phyloP scores from a whole-genome alignment of 2,329 filamentous ascomycete species.

The Phaeosphaeriaceae sp. region DNA sequence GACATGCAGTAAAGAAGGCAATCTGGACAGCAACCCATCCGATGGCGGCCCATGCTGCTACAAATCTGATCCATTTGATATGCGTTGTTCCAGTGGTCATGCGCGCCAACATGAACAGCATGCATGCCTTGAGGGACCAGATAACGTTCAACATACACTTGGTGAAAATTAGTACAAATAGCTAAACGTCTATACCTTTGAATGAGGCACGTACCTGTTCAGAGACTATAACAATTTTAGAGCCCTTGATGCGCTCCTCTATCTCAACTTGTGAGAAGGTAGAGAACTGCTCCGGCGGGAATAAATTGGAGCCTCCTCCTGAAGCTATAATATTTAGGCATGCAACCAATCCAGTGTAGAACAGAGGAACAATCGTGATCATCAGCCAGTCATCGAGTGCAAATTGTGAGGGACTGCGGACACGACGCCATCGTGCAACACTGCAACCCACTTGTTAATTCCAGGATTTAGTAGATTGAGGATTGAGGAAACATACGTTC shows the following conservation, averaged over 20 bases:
- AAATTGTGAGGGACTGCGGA: constrained; percentile 24
- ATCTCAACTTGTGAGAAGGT: constrained; percentile 50
- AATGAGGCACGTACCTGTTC: constrained; percentile 46
- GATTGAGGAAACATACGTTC: constrained; percentile 27
- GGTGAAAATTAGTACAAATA: constrained; percentile 46
- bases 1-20: constrained; percentile 61
- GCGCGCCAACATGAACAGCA: constrained; percentile 64
- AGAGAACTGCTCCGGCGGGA: constrained; percentile 43
- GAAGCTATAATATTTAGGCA: constrained; percentile 50
- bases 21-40: constrained; percentile 61
- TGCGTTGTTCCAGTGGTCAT: constrained; percentile 56
- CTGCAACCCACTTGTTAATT: constrained; percentile 12
- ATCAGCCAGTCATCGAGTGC: constrained; percentile 41
- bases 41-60: constrained; percentile 56
- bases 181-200: background rate
- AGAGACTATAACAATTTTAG: constrained; percentile 53
- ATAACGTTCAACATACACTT: constrained; percentile 68
- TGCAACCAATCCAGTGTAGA: constrained; percentile 52
- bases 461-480: background rate
- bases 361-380: constrained; percentile 32
- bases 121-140: constrained; percentile 63
- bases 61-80: constrained; percentile 56
- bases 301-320: constrained; percentile 54
- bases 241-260: constrained; percentile 51
- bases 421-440: constrained; percentile 35